Evolutionary conservation across 352 stramenopile species (phyloP), one percentile per base, ranked within the genome.

Genomic region (Pythium monospermum): DNA sequence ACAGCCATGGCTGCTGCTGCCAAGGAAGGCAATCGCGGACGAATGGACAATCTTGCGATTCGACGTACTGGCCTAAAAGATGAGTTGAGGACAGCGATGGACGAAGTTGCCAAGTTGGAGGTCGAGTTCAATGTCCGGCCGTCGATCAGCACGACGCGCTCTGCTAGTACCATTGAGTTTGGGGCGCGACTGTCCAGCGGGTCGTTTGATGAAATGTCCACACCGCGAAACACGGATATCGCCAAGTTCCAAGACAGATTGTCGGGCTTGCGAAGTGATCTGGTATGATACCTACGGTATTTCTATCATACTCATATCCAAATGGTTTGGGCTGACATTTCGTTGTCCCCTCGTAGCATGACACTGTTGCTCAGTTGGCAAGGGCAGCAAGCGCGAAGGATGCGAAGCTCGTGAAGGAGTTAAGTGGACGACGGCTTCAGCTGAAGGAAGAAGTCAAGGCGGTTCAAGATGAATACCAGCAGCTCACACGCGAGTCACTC

Each of bases 361-460:
- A 92, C 21, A 84, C 73, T 0, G 69, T 90, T 43, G 57, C 64
- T 15, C 71, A 85, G 31, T 61, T 92, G 25, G 70, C 78, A 15
- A 72, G 76, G 46, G 73, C 78, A 10, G 64, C 76, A 26, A 68
- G 64, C 28, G 69, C 76, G 11, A 83, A 84, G 39, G 69, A 92
- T 27, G 62, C 72, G 1, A 52, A 32, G 37, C 54, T 71, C 12
- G 70, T 83, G 41, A 58, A 49, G 10, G 59, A 83, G 23, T 49
- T 92, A 23, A 81, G 76, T 36, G 70, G 54, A 5, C 73, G 69
- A 1, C 81, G 81, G 30, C 44, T 80, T 5, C 61, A 83, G 33
- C 51, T 92, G 16, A 92, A 92, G 49, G 63, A 86, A 28, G 81
- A 92, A 54, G 84, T 90, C 62, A 77, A 77, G 51, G 54, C 72